phyloP scores from a whole-genome alignment of 1,284 basidiomycete species.

The Puccinia coronata region DNA sequence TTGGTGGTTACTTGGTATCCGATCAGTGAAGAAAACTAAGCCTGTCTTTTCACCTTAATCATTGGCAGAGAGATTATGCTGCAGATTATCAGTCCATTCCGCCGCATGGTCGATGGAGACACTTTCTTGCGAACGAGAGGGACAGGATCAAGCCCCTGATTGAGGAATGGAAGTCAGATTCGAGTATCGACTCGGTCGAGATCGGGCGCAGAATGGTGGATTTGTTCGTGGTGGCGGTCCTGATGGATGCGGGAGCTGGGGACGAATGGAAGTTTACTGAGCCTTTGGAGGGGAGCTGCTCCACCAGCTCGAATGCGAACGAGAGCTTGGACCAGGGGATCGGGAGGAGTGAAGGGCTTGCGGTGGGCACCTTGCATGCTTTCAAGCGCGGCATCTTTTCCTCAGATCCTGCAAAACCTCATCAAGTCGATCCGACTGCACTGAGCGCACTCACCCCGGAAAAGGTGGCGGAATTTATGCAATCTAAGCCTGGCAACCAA shows the following conservation, averaged over 20 bases:
- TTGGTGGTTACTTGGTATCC: background rate
- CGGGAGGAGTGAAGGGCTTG: conserved; percentile 82
- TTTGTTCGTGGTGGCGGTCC: conserved; percentile 86
- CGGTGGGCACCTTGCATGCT: conserved; percentile 87
- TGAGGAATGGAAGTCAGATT: conserved; percentile 53
- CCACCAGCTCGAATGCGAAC: background rate
- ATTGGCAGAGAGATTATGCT: conserved; percentile 73
- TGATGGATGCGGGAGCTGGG: conserved; percentile 91
- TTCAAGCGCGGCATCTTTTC: conserved; percentile 81
- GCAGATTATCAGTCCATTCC: conserved; percentile 72
- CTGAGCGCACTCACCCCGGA: conserved; percentile 64
- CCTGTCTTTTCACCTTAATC: background rate
- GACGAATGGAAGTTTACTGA: conserved; percentile 78
- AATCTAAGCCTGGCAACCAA: conserved; percentile 74
- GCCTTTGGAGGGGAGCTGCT: conserved; percentile 55
- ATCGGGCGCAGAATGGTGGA: conserved; percentile 76
- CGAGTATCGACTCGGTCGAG: conserved; percentile 63
- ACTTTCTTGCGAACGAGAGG: conserved; percentile 70
- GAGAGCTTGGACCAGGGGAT: conserved; percentile 61
- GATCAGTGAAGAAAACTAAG: background rate
- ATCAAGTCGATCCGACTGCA: conserved; percentile 73
- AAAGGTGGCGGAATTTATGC: conserved; percentile 71
- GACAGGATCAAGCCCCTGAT: conserved; percentile 68
- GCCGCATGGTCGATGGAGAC: conserved; percentile 86
- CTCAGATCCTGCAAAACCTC: conserved; percentile 66